Percentiles rank a stretch among this genome's conserved stretches.
phyloP scores from a whole-genome alignment of 345 rosid species.

The Zanthoxylum bungeanum region DNA sequence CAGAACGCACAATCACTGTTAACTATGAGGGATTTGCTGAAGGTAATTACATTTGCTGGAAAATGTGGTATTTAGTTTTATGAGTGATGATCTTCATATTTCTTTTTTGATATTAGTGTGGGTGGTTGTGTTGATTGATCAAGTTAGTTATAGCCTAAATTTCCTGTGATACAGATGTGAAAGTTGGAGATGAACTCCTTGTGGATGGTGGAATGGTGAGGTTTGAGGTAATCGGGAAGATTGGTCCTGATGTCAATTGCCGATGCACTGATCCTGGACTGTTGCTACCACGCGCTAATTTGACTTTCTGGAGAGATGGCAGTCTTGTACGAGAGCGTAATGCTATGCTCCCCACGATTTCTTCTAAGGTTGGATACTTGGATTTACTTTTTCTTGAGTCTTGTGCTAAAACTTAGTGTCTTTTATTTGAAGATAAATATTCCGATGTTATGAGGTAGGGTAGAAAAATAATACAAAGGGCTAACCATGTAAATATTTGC shows the following conservation, averaged over 20 bases:
- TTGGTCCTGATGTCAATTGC: conserved; percentile 98
- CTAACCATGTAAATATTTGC: background rate
- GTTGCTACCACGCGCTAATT: conserved; percentile 94
- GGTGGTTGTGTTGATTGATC: background rate
- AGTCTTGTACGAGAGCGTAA: conserved; percentile 95
- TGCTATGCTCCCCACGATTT: conserved; percentile 99
- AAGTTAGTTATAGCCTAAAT: background rate
- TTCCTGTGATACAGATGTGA: conserved; percentile 54
- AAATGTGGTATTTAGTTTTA: background rate
- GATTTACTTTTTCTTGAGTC: background rate
- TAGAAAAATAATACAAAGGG: background rate
- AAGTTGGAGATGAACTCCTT: conserved; percentile 88
- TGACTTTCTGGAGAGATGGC: conserved; percentile 99
- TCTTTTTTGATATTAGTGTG: background rate
- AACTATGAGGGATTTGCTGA: conserved; percentile 97
- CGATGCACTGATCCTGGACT: conserved; percentile 90
- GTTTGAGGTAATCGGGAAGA: conserved; percentile 94
- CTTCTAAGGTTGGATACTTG: conserved; percentile 87
- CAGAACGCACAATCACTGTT: conserved; percentile 79
- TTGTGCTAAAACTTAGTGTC: background rate
- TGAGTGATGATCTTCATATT: background rate
- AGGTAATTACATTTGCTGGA: conserved; percentile 41
- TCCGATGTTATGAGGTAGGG: background rate
- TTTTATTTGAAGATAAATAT: background rate
- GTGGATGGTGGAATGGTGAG: conserved; percentile 99